Percentiles rank a stretch among this genome's conserved stretches.
phyloP scores from a whole-genome alignment of 2,329 filamentous ascomycete genomes.

The Pleoardoris graminearum region DNA sequence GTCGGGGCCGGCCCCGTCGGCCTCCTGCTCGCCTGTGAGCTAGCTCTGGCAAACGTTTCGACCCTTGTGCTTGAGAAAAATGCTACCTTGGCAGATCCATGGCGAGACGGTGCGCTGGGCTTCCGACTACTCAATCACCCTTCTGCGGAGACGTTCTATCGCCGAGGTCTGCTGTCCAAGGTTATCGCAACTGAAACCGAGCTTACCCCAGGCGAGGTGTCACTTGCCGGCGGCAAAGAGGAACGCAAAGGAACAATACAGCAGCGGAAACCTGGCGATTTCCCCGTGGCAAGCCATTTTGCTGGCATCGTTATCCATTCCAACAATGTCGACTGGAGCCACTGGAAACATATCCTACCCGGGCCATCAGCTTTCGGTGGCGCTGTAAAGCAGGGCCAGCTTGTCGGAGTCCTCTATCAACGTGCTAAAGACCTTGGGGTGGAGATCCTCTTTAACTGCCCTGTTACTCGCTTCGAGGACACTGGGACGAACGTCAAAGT shows the following conservation, averaged over 20 bases:
- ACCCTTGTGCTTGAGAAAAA: not conserved
- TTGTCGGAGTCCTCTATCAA: not conserved
- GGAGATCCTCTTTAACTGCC: too few relatives aligned
- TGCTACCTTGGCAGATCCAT: not conserved
- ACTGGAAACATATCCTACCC: not conserved
- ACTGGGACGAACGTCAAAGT: too few relatives aligned
- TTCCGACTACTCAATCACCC: not conserved
- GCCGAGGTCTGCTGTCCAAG: not conserved
- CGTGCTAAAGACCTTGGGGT: not conserved
- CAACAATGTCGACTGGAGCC: not conserved
- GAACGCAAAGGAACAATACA: too few relatives aligned
- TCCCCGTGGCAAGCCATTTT: too few relatives aligned
- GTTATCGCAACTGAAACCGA: too few relatives aligned
- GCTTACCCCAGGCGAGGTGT: too few relatives aligned
- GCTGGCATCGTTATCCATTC: constrained; percentile 1
- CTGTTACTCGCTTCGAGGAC: too few relatives aligned
- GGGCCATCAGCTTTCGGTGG: not conserved
- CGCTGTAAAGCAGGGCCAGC: not conserved
- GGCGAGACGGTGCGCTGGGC: not conserved
- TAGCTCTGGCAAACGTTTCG: not conserved
- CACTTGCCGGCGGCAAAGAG: too few relatives aligned
- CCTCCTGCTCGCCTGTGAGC: not conserved
- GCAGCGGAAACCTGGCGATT: too few relatives aligned
- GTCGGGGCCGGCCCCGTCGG: constrained; percentile 3
- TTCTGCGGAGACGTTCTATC: not conserved